Evolutionary conservation across 2,329 filamentous ascomycete genomes (phyloP).

Genomic region (Alternaria rosae): DNA sequence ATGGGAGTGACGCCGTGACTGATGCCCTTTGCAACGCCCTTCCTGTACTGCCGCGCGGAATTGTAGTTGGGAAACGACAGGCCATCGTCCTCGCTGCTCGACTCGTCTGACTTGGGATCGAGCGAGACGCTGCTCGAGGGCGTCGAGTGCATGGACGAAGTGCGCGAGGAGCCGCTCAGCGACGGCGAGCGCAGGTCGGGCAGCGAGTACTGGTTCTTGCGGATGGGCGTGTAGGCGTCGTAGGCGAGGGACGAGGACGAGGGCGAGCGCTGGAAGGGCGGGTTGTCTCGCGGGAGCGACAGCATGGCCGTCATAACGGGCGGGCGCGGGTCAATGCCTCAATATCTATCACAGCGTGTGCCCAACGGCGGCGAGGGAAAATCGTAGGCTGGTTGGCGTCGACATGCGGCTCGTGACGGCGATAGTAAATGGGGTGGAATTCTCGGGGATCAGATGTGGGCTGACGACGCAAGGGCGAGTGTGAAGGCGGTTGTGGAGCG

Average conservation of each 20-base stretch:
- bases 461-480: constrained; percentile 4
- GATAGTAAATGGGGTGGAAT: too few species aligned
- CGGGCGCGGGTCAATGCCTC: constrained; percentile 30
- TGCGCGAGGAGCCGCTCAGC: constrained; percentile 47
- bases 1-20: neutral
- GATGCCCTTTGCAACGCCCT: constrained; percentile 1
- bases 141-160: constrained; percentile 67
- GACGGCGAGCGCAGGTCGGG: constrained; percentile 48
- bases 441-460: too few species aligned
- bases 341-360: constrained; percentile 30
- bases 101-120: constrained; percentile 62
- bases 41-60: constrained; percentile 23
- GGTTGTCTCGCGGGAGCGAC: constrained; percentile 39
- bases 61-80: constrained; percentile 57
- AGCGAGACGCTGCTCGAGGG: constrained; percentile 70
- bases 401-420: constrained; percentile 44
- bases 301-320: constrained; percentile 51
- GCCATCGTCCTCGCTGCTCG: constrained; percentile 51
- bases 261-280: constrained; percentile 52
- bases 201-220: constrained; percentile 45
- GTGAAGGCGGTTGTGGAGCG: neutral
- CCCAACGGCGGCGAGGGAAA: constrained; percentile 37
- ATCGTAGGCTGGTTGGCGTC: constrained; percentile 25
- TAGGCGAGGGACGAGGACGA: constrained; percentile 56
- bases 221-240: constrained; percentile 43